Evolutionary conservation across 768 basidiomycete genomes (phyloP), one percentile per base, ranked within the genome.

Genomic region (Mycena rosella): DNA sequence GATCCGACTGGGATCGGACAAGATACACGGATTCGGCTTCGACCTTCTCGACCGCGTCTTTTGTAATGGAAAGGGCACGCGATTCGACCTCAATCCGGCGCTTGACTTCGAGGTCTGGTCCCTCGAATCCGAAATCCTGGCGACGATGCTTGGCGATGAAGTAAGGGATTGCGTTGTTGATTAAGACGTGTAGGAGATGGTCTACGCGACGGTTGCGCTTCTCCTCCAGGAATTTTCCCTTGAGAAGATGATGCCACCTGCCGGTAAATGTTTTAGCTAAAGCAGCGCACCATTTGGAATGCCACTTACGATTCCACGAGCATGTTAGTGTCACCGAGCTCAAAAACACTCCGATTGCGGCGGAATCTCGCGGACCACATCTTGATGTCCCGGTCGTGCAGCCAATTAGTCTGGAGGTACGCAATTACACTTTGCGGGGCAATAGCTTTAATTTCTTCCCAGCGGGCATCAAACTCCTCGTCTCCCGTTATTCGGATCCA

Each of bases 121-220:
- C 57, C 45, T 59, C 57, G 17, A 59, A 59, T 47, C 57, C 57
- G 14, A 59, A 59, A n/a, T 59, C 57, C 42, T 59, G 57, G n/a
- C 57, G 57, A 14, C 57, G 44, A 22, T 59, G 57, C 27, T 48
- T 59, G 5, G 5, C 57, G 24, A 59, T 59, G 44, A 59, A 59
- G 27, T 59, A 47, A 4, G 57, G 57, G 22, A 59, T 59, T 15
- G 55, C 40, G 14, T 57, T 44, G 15, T 57, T 26, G 9, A 27
- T 18, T 18, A 27, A 27, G 42, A 56, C 22, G 38, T 56, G 55
- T 15, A 56, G 36, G 5, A 56, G 36, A 18, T 53, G 51, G n/a
- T 53, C 51, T 20, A 53, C 29, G 8, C 51, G 51, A 29, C 51
- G 51, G 22, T 53, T 53, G 29, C 18, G 51, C 51, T 53, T 53